Base-by-base conservation (phyloP, 2,329 filamentous ascomycete genomes). In the Scytalidium lignicola region DNA sequence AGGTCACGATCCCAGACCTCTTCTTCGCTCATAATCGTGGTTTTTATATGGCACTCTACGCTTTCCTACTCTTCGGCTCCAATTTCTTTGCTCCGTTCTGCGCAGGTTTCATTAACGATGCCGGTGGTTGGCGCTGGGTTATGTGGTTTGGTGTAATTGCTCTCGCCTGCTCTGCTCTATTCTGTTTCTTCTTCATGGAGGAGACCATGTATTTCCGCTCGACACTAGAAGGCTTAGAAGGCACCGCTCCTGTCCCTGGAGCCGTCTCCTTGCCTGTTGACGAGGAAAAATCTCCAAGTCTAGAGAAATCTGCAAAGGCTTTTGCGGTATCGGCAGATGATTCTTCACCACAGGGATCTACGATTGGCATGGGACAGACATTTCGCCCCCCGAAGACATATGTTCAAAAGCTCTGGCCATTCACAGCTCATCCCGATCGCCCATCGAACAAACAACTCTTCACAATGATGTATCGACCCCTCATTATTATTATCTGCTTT, bases 151-250 rank as follows among this genome's bases (percentile, higher is more conserved):
- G 71, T 17, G 74, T 77, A 3, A 78, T 82, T 26, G 68, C 81
- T 51, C 62, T 65, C 7, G 74, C 64, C 1, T 61, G 71, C 1
- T 67, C 64, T 17, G 71, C 74, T 20, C 57, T 80, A 20, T 68
- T 78, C 51, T 59, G 76, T 1, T 79, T 78, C 65, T 75, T 82
- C 55, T 73, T 74, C 59, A 72, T 79, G 66, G 79, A 82, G 58
- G 79, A 82, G 60, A 79, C 78, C 6, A 80, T 51, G 20, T 51
- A 47, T 41, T 37, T 45, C 20, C 41, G 51, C 3, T 42, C 18
- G 21, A 50, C 40, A 2, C 6, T 49, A 5, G 47, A 49, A 44
- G 50, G 28, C 17, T n/a, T n/a, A n/a, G 44, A 47, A n/a, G 50
- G 49, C 4, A 23, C 17, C 15, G 50, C 29, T 9, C 29, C 19